Evolutionary conservation across 805 yeast species (phyloP), one percentile per base, ranked within the genome.

Genomic region (Pichia pseudocactophila): DNA sequence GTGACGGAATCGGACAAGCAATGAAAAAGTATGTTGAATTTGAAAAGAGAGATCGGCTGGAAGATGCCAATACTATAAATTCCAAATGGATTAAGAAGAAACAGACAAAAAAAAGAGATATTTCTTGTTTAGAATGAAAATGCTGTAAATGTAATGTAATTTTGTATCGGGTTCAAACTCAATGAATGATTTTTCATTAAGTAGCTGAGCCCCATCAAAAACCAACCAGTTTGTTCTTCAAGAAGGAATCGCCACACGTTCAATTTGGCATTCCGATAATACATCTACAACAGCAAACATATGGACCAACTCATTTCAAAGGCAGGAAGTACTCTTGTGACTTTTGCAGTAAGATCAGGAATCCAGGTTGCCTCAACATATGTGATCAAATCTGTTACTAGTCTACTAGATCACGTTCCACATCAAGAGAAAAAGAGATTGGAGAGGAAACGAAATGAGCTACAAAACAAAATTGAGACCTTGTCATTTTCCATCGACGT

Each of bases 1-100:
- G 97, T n/a, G 82, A 82, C 56, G 97, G 97, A 0, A 59, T 62
- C 25, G 94, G 92, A 1, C 70, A 78, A 40, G 66, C 73, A n/a
- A 68, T 68, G 37, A 64, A 68, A 12, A 65, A 61, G 15, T 85
- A 88, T 56, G 69, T 71, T 4, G 81, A 82, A 7, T 58, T 87
- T 33, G 51, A 54, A 9, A 58, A 76, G 20, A 69, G 96, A 44
- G 74, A 71, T 13, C 61, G 72, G 35, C 68, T 77, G 46, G 90
- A 80, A 15, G 56, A 82, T 1, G 81, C 76, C n/a, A 87, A 82
- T 39, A 73, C 63, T 13, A 76, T 82, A 10, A 90, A 90, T 58
- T 76, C 66, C 32, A 74, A 78, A 50, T 83, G 80, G 67, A 55
- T 60, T 49, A 61, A 65, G 51, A 74, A 70, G 56, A 70, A 62